Percentiles rank a stretch among this genome's conserved stretches.
These are phyloP conservation scores for Euphrasia confusa DNA, from an alignment of 257 asterid genomes.

Conservation along the genomic window DNA sequence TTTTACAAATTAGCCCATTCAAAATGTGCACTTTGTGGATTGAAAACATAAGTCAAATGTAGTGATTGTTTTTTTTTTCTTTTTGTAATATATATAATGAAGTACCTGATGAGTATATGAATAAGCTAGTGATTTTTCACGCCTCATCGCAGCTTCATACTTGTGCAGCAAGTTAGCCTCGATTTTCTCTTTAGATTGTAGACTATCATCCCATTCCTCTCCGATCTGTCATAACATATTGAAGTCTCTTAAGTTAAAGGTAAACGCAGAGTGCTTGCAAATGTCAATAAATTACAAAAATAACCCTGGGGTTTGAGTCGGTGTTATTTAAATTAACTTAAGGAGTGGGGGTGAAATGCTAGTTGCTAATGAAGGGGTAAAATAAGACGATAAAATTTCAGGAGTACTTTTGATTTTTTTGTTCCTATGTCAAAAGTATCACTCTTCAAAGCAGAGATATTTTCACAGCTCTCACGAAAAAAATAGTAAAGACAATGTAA, in stretches of 20 bases:
- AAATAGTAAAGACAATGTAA: conserved; percentile 10
- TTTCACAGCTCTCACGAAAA: no score
- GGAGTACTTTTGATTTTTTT: no score
- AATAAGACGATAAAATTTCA: no score
- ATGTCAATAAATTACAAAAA: not conserved
- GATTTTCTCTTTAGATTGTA: conserved; percentile 72
- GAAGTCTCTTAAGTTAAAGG: not conserved
- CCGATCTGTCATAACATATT: conserved; percentile 54
- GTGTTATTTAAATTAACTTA: not conserved
- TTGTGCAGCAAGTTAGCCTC: conserved; percentile 76
- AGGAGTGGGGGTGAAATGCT: not conserved
- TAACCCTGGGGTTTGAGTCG: not conserved
- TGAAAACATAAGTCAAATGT: no score
- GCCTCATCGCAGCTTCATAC: conserved; percentile 80
- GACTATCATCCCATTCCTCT: conserved; percentile 86
- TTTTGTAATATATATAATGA: no score
- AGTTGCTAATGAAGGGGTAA: not conserved
- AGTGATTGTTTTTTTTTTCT: no score
- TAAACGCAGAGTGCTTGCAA: no score
- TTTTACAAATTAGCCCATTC: no score
- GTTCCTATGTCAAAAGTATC: no score
- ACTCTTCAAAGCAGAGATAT: no score
- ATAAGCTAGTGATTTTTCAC: conserved; percentile 95
- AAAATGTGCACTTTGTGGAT: no score
- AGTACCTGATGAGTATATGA: conserved; percentile 92